Evolutionary conservation across 2,329 filamentous ascomycete species (phyloP), one percentile per base, ranked within the genome.

Genomic region (Colletotrichum truncatum): DNA sequence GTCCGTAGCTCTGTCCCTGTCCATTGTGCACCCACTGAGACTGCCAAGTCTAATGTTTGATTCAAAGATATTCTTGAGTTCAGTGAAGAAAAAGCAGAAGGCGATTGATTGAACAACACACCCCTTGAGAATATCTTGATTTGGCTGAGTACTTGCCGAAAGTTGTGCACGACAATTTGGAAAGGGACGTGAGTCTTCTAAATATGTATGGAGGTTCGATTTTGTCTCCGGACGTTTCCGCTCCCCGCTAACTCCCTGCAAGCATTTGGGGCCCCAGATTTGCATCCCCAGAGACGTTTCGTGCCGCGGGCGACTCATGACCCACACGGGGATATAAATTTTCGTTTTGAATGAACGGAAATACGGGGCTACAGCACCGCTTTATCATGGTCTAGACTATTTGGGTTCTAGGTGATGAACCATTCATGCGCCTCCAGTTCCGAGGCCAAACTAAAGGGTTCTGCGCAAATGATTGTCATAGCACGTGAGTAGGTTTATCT

Each of bases 261-360:
- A 53, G 25, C 21, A 43, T 12, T 30, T 36, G 36, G 38, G 26
- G 57, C 57, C 57, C 57, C 57, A 43, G 57, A 45, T 60, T 36
- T 11, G n/a, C 57, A 14, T 43, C 48, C 48, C 48, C 38, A 28
- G 57, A 60, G 36, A 34, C 32, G 12, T 30, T 43, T 11, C 23
- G 52, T 11, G 12, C n/a, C 1, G 36, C 28, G n/a, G 43, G n/a
- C 56, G 45, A 59, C 45, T 49, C 49, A 28, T 21, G 51, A 28
- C 43, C 48, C 52, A 63, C 18, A 30, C 52, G 59, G 59, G 59
- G n/a, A 26, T 63, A 41, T 57, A 57, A 25, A 60, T 57, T 7
- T 3, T 57, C 43, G 52, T 7, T 6, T 30, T 52, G 7, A 4
- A 6, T 45, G 28, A 53, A 26, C 32, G 11, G 43, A 49, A 51